Percentiles rank a stretch among this genome's conserved stretches.
Evolutionary conservation across 2,329 filamentous ascomycete species (phyloP).

Genomic region (Cercospora sp.): DNA sequence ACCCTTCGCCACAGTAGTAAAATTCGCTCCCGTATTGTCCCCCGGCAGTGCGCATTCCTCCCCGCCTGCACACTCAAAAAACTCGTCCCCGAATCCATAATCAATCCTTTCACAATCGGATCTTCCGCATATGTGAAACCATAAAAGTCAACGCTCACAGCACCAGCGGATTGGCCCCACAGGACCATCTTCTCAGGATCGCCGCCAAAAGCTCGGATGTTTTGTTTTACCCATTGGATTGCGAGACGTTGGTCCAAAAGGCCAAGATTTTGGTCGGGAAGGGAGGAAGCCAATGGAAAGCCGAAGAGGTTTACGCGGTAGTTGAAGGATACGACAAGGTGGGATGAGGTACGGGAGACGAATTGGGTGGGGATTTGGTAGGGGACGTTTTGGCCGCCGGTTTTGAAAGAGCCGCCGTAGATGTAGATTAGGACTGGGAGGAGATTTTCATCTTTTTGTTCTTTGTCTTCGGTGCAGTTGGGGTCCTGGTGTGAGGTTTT

Average conservation of each 20-base stretch:
- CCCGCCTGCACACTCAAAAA: constrained; percentile 24
- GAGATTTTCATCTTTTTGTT: not conserved
- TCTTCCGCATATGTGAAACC: constrained; percentile 40
- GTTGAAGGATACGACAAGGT: constrained; percentile 48
- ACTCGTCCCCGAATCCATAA: constrained; percentile 44
- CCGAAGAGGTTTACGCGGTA: constrained; percentile 49
- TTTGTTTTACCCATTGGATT: constrained; percentile 54
- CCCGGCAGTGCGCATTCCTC: not conserved
- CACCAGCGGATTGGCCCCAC: constrained; percentile 36
- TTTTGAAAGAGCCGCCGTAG: constrained; percentile 50
- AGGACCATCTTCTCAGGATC: constrained; percentile 34
- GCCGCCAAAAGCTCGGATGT: constrained; percentile 56
- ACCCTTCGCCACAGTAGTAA: constrained; percentile 32
- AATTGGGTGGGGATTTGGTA: constrained; percentile 51
- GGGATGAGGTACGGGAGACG: constrained; percentile 42
- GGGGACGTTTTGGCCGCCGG: constrained; percentile 48
- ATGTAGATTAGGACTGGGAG: constrained; percentile 52
- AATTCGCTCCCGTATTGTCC: constrained; percentile 20
- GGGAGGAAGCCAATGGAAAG: constrained; percentile 42
- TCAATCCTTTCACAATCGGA: constrained; percentile 43
- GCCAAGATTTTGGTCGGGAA: constrained; percentile 48
- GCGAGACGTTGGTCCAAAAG: constrained; percentile 57
- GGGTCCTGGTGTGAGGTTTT: not conserved
- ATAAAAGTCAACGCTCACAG: constrained; percentile 36
- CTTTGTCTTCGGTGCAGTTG: not conserved